A percentile compares a stretch with the other conserved stretches of the same genome.
Evolutionary conservation across 805 yeast species (phyloP).

Genomic region (Clavispora phyllophila): DNA sequence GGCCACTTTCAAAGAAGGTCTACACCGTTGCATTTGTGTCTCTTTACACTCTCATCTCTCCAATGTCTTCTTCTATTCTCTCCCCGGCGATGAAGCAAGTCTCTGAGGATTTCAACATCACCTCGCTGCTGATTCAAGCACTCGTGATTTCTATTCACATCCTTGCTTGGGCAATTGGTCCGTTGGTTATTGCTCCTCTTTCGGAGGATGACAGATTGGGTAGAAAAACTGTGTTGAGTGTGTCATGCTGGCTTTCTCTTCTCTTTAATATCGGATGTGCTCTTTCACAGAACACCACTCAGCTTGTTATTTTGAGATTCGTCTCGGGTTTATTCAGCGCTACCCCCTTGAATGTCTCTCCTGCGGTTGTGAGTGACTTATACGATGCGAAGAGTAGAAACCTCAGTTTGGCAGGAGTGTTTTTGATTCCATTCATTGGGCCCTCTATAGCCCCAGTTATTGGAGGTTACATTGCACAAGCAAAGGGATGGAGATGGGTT

Average conservation of each 20-base stretch:
- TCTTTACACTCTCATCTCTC: constrained; percentile 33
- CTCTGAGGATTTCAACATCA: constrained; percentile 25
- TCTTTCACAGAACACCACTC: constrained; percentile 28
- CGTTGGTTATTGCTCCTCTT: constrained; percentile 35
- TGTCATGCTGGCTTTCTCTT: constrained; percentile 30
- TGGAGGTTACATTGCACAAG: constrained; percentile 30
- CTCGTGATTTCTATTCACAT: constrained; percentile 34
- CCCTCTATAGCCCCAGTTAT: constrained; percentile 37
- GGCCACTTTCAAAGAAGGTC: constrained; percentile 22
- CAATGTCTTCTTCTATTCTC: constrained; percentile 37
- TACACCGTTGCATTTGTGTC: constrained; percentile 25
- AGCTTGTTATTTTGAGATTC: constrained; percentile 30
- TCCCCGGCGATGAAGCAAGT: constrained; percentile 33
- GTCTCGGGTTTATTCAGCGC: constrained; percentile 36
- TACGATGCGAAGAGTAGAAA: constrained; percentile 30
- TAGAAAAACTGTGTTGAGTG: constrained; percentile 27
- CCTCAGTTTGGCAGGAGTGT: constrained; percentile 31
- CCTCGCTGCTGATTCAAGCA: constrained; percentile 19
- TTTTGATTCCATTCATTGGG: constrained; percentile 33
- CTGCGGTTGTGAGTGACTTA: constrained; percentile 35
- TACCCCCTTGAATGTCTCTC: constrained; percentile 34
- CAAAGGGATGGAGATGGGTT: constrained; percentile 34
- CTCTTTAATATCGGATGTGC: constrained; percentile 35
- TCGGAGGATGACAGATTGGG: constrained; percentile 35
- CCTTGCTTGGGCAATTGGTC: constrained; percentile 38